Conservation (phyloP, 257 asterid genomes). For the Plectranthus barbatus region DNA sequence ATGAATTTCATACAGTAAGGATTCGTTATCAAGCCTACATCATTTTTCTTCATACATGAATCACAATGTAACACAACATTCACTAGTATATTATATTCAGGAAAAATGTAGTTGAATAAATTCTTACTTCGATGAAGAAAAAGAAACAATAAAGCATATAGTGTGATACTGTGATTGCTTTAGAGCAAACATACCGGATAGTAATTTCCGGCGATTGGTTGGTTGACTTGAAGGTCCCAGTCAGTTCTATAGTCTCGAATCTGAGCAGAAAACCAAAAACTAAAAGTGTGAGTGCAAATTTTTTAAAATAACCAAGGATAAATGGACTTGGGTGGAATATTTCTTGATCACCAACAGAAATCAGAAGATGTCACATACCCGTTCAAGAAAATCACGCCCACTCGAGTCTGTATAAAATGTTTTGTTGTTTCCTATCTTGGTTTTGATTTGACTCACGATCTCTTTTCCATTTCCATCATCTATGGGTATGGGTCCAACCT, state of each 20-base stretch:
- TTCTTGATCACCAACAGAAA: not conserved
- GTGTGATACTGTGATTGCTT: not conserved
- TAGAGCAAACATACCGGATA: slow-evolving; percentile 52
- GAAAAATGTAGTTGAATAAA: not conserved
- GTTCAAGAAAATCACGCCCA: slow-evolving; percentile 88
- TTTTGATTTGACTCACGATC: slow-evolving; percentile 60
- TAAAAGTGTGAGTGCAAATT: not conserved
- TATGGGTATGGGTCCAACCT: slow-evolving; percentile 96
- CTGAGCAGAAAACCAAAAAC: slow-evolving; percentile 29
- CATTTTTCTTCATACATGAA: not conserved
- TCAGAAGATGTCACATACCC: slow-evolving; percentile 40
- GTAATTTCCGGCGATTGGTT: slow-evolving; percentile 80
- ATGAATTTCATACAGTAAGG: not conserved
- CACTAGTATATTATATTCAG: not conserved
- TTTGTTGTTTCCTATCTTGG: slow-evolving; percentile 55
- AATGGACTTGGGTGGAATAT: not conserved
- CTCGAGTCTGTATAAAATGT: slow-evolving; percentile 84
- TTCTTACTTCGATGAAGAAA: not conserved
- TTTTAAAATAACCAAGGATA: not conserved
- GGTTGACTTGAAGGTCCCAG: slow-evolving; percentile 71
- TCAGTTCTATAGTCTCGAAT: slow-evolving; percentile 65
- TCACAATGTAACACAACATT: not conserved
- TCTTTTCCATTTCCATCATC: slow-evolving; percentile 83
- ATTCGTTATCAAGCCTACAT: not conserved
- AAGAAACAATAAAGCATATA: not conserved